Evolutionary conservation across 495 filamentous ascomycete species (phyloP).

Genomic region (Neurospora sp.): DNA sequence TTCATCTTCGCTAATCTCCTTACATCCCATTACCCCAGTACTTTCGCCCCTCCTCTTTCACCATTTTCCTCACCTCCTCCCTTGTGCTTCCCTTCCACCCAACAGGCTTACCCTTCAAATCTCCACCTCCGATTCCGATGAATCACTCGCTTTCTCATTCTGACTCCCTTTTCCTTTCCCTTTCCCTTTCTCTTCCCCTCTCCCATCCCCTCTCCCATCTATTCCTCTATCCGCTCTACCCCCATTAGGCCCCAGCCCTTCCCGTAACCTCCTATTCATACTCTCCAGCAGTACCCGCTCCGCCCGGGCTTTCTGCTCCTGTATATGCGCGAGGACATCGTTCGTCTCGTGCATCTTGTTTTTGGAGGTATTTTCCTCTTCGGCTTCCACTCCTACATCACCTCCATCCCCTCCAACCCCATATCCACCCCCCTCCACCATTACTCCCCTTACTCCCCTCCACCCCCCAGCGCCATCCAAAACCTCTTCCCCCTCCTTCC

Average conservation of each 20-base stretch:
- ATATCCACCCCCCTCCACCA: not conserved
- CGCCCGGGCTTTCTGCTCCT: not conserved
- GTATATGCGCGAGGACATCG: not conserved
- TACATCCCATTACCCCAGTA: not conserved
- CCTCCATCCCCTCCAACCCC: not conserved
- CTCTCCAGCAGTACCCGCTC: not conserved
- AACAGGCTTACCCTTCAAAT: not conserved
- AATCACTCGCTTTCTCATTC: not conserved
- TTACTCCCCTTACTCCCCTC: not conserved
- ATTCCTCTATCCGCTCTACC: too few relatives aligned
- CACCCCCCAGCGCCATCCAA: too few relatives aligned
- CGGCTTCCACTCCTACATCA: not conserved
- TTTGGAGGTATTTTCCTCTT: too few relatives aligned
- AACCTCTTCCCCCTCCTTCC: not conserved
- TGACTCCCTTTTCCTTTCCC: not conserved
- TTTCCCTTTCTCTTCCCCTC: not conserved
- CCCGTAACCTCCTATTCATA: not conserved
- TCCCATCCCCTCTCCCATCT: too few relatives aligned
- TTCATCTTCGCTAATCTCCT: not conserved
- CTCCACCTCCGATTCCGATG: not conserved
- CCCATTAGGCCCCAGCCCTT: not conserved
- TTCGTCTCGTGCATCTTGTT: not conserved
- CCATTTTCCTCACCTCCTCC: not conserved
- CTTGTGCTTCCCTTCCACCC: not conserved
- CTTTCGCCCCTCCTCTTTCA: not conserved